These are phyloP conservation scores for Erythrophleum ivorense DNA, from an alignment of 331 rosid species.

Conservation along the genomic window DNA sequence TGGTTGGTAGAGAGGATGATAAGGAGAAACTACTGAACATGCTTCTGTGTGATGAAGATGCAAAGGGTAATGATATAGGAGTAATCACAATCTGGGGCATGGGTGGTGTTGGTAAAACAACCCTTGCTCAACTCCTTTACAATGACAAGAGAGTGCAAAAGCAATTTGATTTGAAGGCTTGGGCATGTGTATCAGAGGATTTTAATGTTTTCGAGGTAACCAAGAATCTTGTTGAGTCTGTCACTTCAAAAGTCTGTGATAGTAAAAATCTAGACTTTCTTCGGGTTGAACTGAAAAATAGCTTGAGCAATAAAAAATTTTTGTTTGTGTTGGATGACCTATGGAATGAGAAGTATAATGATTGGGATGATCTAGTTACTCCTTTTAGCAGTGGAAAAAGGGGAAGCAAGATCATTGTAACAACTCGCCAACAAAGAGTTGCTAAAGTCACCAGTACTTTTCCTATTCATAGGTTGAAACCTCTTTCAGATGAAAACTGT, in stretches of 20 bases:
- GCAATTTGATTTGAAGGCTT: slow-evolving; percentile 30
- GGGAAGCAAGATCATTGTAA: slow-evolving; percentile 22
- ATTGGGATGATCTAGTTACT: slow-evolving; percentile 22
- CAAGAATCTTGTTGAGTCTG: slow-evolving; percentile 18
- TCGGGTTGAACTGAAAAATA: background rate
- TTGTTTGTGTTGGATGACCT: slow-evolving; percentile 40
- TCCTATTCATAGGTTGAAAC: background rate
- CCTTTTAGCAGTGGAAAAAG: slow-evolving; percentile 5
- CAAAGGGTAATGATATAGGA: background rate
- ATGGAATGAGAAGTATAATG: slow-evolving; percentile 30
- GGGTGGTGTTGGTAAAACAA: slow-evolving; percentile 36
- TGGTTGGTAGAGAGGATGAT: slow-evolving; percentile 42
- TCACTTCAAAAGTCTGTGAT: background rate
- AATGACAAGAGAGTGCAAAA: background rate
- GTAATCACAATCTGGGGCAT: slow-evolving; percentile 15
- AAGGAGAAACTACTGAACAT: slow-evolving; percentile 17
- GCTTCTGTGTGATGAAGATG: background rate
- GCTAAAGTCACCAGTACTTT: background rate
- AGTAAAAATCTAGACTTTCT: background rate
- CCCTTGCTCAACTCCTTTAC: slow-evolving; percentile 36
- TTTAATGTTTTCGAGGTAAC: slow-evolving; percentile 9
- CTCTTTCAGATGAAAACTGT: slow-evolving; percentile 20
- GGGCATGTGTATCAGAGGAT: slow-evolving; percentile 28
- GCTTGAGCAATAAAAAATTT: background rate
- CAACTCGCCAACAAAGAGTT: background rate